Evolutionary conservation across 148 eudicot species (phyloP), one percentile per base, ranked within the genome.

Genomic region (Agrostemma githago): DNA sequence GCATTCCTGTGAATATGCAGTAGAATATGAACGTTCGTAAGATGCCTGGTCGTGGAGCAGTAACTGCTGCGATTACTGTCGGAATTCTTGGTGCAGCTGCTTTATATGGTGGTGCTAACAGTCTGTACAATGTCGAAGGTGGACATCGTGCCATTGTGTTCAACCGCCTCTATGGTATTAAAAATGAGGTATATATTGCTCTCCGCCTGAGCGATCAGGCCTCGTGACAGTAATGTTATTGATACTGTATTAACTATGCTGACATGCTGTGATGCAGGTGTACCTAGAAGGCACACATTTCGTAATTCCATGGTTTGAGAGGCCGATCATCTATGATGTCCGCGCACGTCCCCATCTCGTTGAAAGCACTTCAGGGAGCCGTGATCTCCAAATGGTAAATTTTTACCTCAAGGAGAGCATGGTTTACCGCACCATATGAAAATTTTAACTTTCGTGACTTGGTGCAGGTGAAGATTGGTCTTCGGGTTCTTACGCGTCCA

Each of bases 221-320:
- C 34, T 26, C 34, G 34, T 26, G 34, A 26, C 34, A 26, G 34
- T 26, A 26, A 26, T 26, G 34, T 26, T 26, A 26, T 1, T 26
- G 34, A 26, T 26, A n/a, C n/a, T n/a, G n/a, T n/a, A 26, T 26
- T 26, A 26, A 26, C 34, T 26, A 26, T 26, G 34, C 34, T 26
- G 34, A 26, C 34, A 26, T 26, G 34, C 34, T 26, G 34, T 76
- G 34, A 26, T 26, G 80, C 67, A 90, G 95, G 91, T 90, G 56
- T 90, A 90, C 76, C 95, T 89, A 38, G 93, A 91, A 86, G 97
- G 93, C 4, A 89, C 92, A n/a, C 97, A 91, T 68, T 71, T 87
- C 44, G 82, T 86, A 80, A 53, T 89, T 70, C 97, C 97, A 46
- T 88, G 93, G 97, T 77, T 91, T 75, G 93, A 91, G 57, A 89